Evolutionary conservation across 345 rosid genomes (phyloP).

Genomic region (Brassica nigra): DNA sequence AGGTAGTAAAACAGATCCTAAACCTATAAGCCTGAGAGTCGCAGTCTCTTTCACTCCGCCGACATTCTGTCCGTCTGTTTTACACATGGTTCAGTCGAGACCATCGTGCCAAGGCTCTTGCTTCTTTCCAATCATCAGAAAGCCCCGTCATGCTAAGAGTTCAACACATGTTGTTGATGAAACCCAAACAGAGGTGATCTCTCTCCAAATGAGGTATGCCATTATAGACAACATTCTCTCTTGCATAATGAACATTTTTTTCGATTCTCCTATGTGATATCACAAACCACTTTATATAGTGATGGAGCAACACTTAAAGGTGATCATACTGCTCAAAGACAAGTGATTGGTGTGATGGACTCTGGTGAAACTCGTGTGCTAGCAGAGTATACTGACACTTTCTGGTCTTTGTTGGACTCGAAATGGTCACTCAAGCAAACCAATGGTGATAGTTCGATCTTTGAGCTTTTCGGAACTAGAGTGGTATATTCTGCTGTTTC

Average conservation of each 20-base stretch:
- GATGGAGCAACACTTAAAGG: constrained; percentile 41
- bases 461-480: constrained; percentile 63
- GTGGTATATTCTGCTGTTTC: constrained; percentile 50
- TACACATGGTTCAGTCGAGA: constrained; percentile 55
- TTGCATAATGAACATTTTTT: not conserved
- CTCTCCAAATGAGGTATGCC: constrained; percentile 80
- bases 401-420: constrained; percentile 74
- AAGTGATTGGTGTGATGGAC: constrained; percentile 54
- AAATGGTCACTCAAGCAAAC: constrained; percentile 60
- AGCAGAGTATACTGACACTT: constrained; percentile 59
- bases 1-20: constrained; percentile 40
- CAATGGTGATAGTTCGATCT: constrained; percentile 45
- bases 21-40: constrained; percentile 63
- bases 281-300: constrained; percentile 15
- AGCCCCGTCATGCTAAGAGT: constrained; percentile 48
- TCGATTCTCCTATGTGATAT: not conserved
- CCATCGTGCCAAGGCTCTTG: constrained; percentile 53
- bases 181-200: constrained; percentile 61
- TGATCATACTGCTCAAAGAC: constrained; percentile 40
- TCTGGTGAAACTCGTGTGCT: constrained; percentile 59
- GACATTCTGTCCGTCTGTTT: constrained; percentile 48
- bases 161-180: constrained; percentile 54
- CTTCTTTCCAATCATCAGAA: constrained; percentile 55
- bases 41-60: constrained; percentile 80
- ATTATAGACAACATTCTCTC: not conserved